Percentiles rank a stretch among this genome's conserved stretches.
These are phyloP conservation scores for Zygosaccharomyces pseudobailii DNA, from an alignment of 1,139 yeast species.

Conservation along the genomic window DNA sequence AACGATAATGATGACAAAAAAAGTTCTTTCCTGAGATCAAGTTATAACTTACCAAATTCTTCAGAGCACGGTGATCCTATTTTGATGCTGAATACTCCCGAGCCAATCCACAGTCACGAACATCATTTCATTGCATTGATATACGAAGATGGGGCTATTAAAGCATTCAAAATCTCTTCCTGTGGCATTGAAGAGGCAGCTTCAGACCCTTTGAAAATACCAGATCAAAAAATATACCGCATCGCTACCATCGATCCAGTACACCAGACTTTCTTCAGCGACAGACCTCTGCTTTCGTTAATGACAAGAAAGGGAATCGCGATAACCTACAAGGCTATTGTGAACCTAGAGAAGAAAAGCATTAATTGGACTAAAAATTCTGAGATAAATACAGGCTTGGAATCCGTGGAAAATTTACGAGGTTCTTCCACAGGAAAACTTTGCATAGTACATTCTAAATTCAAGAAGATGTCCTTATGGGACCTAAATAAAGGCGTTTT, in stretches of 20 bases:
- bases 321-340: constrained; percentile 45
- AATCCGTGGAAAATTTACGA: constrained; percentile 49
- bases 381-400: constrained; percentile 51
- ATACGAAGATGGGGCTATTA: constrained; percentile 33
- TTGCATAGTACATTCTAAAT: constrained; percentile 58
- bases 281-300: constrained; percentile 50
- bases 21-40: constrained; percentile 20
- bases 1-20: constrained; percentile 16
- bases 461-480: constrained; percentile 63
- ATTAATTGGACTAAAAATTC: constrained; percentile 51
- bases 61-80: constrained; percentile 32
- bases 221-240: constrained; percentile 37
- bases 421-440: constrained; percentile 74
- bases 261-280: constrained; percentile 42
- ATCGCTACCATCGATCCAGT: constrained; percentile 67
- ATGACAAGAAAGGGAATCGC: constrained; percentile 54
- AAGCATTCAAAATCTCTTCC: constrained; percentile 28
- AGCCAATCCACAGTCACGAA: constrained; percentile 33
- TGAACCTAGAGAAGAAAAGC: constrained; percentile 22
- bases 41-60: constrained; percentile 7
- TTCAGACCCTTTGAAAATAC: constrained; percentile 18
- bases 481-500: constrained; percentile 62
- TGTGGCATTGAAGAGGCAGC: constrained; percentile 19
- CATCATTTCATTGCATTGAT: constrained; percentile 44
- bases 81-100: constrained; percentile 47